A percentile compares a stretch with the other conserved stretches of the same genome.
Evolutionary conservation across 192 early-diverging fungal species (phyloP).

Genomic region (Backusella macrospora): DNA sequence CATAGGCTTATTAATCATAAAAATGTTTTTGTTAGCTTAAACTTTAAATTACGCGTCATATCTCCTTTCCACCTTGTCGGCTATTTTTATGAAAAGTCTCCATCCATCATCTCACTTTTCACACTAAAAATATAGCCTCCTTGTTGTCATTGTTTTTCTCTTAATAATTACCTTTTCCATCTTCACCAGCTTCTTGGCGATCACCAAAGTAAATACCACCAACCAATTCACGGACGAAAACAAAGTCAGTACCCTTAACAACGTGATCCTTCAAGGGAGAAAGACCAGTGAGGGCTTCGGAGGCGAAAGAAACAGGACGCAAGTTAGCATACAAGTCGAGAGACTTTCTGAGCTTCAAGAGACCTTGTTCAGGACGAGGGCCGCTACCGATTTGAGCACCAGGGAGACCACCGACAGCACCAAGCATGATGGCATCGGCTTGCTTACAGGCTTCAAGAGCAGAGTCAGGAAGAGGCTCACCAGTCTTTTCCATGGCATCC

Average conservation of each 20-base stretch:
- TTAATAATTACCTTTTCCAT: slow-evolving; percentile 66
- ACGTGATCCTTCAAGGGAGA: slow-evolving; percentile 92
- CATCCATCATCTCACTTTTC: not conserved
- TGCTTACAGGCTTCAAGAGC: slow-evolving; percentile 81
- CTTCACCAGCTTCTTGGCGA: slow-evolving; percentile 81
- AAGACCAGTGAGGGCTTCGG: slow-evolving; percentile 73
- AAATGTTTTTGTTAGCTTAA: slow-evolving; percentile 4
- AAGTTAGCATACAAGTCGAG: slow-evolving; percentile 97
- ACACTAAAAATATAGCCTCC: not conserved
- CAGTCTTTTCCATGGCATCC: slow-evolving; percentile 85
- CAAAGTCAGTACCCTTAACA: slow-evolving; percentile 90
- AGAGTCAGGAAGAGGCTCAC: slow-evolving; percentile 75
- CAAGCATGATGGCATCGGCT: slow-evolving; percentile 92
- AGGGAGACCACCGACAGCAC: slow-evolving; percentile 93
- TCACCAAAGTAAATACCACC: slow-evolving; percentile 99
- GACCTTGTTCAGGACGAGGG: slow-evolving; percentile 92
- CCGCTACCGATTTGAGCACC: slow-evolving; percentile 69
- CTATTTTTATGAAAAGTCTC: not conserved
- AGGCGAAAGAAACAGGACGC: slow-evolving; percentile 92
- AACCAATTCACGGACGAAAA: slow-evolving; percentile 93
- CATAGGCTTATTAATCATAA: slow-evolving; percentile 64
- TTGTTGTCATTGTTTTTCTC: not conserved
- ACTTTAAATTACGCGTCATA: slow-evolving; percentile 15
- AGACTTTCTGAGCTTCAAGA: slow-evolving; percentile 89
- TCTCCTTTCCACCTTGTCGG: not conserved